phyloP scores from a whole-genome alignment of 495 filamentous ascomycete genomes.

The Clohesyomyces aquaticus region DNA sequence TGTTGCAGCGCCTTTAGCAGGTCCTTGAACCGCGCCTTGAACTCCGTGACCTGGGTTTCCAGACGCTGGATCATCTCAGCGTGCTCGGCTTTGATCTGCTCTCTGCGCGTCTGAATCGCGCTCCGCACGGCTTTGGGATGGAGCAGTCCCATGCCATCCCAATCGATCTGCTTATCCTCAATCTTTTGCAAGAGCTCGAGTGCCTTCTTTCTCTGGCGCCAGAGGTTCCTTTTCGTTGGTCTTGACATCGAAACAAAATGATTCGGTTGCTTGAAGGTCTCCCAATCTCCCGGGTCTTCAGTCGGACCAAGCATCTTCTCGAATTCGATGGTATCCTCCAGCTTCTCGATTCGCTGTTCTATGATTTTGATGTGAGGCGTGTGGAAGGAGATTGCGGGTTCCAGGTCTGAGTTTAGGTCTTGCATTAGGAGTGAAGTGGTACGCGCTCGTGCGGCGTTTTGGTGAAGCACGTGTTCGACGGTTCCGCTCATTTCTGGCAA shows the following conservation, averaged over 20 bases:
- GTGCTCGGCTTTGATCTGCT: too few relatives aligned
- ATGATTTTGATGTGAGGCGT: neutral
- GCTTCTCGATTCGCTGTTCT: neutral
- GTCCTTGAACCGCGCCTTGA: neutral
- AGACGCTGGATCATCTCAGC: neutral
- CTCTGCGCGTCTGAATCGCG: neutral
- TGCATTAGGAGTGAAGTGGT: too few relatives aligned
- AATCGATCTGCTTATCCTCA: neutral
- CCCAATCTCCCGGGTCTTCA: neutral
- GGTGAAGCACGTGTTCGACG: too few relatives aligned
- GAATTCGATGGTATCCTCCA: slow-evolving; percentile 5
- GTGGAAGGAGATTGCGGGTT: too few relatives aligned
- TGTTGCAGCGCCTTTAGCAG: neutral
- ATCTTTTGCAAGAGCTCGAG: neutral
- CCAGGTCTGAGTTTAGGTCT: too few relatives aligned
- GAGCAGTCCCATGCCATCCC: neutral
- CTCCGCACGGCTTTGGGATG: neutral
- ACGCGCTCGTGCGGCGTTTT: too few relatives aligned
- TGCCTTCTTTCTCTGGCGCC: slow-evolving; percentile 13
- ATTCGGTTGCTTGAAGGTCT: neutral
- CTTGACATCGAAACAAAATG: neutral
- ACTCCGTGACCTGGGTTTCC: neutral
- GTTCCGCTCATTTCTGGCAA: neutral
- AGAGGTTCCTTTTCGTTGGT: slow-evolving; percentile 1
- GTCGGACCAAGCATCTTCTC: slow-evolving; percentile 4